A percentile compares a stretch with the other conserved stretches of the same genome.
Evolutionary conservation across 2,329 filamentous ascomycete species (phyloP).

Genomic region (Truncatella angustata): DNA sequence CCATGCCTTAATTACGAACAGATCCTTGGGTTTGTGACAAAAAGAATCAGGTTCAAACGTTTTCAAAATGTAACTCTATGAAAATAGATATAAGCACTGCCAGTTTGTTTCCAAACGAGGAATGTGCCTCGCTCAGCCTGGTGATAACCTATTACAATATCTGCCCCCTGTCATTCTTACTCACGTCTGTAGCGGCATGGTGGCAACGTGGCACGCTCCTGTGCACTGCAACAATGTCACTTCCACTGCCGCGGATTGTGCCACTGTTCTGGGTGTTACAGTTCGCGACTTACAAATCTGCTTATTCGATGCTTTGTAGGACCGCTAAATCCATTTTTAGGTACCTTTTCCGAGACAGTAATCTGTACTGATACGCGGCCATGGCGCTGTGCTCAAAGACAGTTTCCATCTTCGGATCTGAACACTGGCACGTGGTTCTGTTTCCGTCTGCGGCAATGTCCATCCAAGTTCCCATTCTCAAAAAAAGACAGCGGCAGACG

Average conservation of each 20-base stretch:
- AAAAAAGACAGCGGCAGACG: conserved; percentile 1
- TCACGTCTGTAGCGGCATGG: neutral
- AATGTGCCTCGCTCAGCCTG: conserved; percentile 4
- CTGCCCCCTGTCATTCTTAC: neutral
- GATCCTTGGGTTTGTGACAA: too few relatives aligned
- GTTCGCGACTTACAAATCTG: too few relatives aligned
- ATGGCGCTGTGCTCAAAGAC: too few relatives aligned
- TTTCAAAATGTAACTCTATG: neutral
- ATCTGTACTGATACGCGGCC: too few relatives aligned
- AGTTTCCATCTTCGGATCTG: neutral
- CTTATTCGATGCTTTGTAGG: too few relatives aligned
- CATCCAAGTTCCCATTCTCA: neutral
- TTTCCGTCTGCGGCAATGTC: neutral
- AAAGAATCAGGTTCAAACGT: neutral
- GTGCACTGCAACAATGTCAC: conserved; percentile 1
- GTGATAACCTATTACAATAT: neutral
- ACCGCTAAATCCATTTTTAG: too few relatives aligned
- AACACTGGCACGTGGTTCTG: neutral
- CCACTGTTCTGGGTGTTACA: neutral
- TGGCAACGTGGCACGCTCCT: conserved; percentile 10
- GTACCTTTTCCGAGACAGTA: too few relatives aligned
- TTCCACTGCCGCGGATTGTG: neutral
- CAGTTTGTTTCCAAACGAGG: neutral
- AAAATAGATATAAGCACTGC: conserved; percentile 7
- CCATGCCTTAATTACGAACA: neutral